Evolutionary conservation across 371 early-diverging fungal species (phyloP), one percentile per base, ranked within the genome.

Genomic region (Mortierella sp.): DNA sequence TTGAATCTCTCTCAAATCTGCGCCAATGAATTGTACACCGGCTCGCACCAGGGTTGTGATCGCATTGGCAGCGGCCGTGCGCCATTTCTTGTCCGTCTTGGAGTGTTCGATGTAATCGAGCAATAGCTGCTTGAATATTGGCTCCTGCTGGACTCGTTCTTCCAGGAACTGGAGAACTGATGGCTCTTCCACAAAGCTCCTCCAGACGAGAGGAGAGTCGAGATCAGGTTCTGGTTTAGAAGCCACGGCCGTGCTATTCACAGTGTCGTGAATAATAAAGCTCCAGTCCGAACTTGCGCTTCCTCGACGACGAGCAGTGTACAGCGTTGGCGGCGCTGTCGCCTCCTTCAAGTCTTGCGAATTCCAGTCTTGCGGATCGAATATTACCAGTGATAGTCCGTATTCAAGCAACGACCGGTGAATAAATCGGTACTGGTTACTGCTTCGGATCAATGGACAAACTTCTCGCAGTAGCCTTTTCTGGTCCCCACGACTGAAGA

Each of bases 321-420:
- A 9, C 5, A 1, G n/a, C 13, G 19, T 31, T 10, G 29, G 27
- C 13, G 7, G 19, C 21, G 21, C n/a, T 14, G 29, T 12, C 25
- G n/a, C 50, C 14, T 34, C 39, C 16, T 39, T 19, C 1, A 51
- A 19, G 43, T 6, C 17, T 7, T 25, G 19, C 19, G 8, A 39
- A 8, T 41, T 8, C 43, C 14, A 10, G 4, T 45, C 46, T 29
- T 19, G 45, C 28, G 60, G 51, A 10, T 41, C 61, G 16, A 19
- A 46, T 14, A 53, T 14, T 1, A 39, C 43, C 3, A 43, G 47
- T 9, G 61, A 25, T 13, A 24, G 16, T 1, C 31, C 17, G 34
- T 63, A 57, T 14, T 63, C 64, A 13, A 51, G 34, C 5, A 63
- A n/a, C 2, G 64, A 63, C 24, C 17, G 49, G 21, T 63, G 64